These are phyloP conservation scores for Aplosporella prunicola DNA, from an alignment of 2,329 filamentous ascomycete genomes.

Conservation along the genomic window DNA sequence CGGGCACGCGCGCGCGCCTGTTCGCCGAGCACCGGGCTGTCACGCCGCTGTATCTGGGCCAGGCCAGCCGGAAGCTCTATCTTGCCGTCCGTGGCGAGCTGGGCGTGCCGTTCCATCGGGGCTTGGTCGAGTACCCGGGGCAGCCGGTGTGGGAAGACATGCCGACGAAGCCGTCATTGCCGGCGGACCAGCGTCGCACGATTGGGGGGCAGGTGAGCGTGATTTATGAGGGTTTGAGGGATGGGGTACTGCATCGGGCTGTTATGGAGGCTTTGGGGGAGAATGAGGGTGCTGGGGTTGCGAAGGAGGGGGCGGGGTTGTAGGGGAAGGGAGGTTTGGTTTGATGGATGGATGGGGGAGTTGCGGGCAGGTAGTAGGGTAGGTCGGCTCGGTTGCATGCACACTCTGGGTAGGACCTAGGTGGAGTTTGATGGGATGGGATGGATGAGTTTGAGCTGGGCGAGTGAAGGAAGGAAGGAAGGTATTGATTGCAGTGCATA, in stretches of 20 bases:
- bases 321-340: no score
- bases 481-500: no score
- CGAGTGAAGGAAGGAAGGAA: no score
- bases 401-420: no score
- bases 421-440: no score
- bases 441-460: no score
- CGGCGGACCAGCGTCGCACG: conserved; percentile 9
- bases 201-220: conserved; percentile 15
- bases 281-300: neutral
- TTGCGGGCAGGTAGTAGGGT: no score
- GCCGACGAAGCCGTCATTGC: neutral
- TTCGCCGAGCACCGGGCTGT: conserved; percentile 6
- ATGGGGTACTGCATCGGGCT: conserved; percentile 10
- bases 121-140: conserved; percentile 16
- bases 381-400: no score
- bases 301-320: no score
- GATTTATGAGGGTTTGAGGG: conserved; percentile 18
- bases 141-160: neutral
- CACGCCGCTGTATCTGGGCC: conserved; percentile 20
- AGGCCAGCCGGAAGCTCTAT: conserved; percentile 25
- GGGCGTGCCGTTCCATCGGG: conserved; percentile 20
- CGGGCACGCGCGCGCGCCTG: conserved; percentile 4
- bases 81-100: conserved; percentile 27
- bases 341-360: no score
- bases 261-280: conserved; percentile 10